Conservation (phyloP, 371 early-diverging fungal genomes). For the Mortierella sp. region DNA sequence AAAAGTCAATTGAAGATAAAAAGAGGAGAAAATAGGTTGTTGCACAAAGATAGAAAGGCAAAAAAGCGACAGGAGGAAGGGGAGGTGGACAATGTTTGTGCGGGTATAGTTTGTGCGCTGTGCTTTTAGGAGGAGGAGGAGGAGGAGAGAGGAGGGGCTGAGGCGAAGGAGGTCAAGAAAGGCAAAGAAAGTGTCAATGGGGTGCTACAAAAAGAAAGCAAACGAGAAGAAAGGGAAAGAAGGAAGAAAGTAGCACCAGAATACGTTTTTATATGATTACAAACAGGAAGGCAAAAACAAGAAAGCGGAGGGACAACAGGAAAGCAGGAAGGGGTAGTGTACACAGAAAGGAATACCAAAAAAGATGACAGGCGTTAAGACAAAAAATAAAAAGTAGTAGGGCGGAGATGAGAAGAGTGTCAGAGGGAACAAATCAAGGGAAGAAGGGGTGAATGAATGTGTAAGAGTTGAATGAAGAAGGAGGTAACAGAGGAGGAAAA, state of each 20-base stretch:
- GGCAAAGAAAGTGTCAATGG: neutral
- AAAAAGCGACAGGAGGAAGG: neutral
- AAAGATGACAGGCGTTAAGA: no score
- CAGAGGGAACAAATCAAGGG: no score
- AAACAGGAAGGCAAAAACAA: neutral
- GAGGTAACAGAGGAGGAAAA: neutral
- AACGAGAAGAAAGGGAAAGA: neutral
- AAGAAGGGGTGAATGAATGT: neutral
- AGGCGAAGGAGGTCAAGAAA: neutral
- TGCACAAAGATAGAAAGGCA: neutral
- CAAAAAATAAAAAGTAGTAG: neutral
- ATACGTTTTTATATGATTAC: constrained; percentile 2
- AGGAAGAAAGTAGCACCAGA: neutral
- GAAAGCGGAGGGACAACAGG: neutral
- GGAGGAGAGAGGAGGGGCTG: neutral
- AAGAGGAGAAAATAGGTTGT: no score
- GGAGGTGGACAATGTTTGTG: neutral
- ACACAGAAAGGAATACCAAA: no score
- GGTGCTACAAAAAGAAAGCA: neutral
- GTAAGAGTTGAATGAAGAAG: constrained; percentile 8
- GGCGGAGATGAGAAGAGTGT: neutral
- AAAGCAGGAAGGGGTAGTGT: no score
- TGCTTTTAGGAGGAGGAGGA: neutral
- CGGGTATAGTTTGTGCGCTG: constrained; percentile 4
- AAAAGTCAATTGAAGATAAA: no score